A percentile compares a stretch with the other conserved stretches of the same genome.
Evolutionary conservation across 75 land plant genomes (phyloP).

Genomic region (Selaginella moellendorffii): DNA sequence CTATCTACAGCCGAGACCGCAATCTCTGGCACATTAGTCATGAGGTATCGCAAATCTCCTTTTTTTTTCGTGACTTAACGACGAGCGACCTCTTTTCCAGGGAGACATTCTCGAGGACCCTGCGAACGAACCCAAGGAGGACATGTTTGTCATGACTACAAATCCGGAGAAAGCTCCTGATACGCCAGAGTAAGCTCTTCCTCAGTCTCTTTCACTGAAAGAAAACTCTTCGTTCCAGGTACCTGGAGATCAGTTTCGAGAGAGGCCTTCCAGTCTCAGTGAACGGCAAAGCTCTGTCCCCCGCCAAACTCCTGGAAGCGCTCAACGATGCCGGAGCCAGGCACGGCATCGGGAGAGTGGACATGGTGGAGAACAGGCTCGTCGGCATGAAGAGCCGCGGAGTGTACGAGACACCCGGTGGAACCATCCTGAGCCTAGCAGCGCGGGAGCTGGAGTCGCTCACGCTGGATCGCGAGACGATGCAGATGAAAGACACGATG

Average conservation of each 20-base stretch:
- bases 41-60: slow-evolving; percentile 40
- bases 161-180: slow-evolving; percentile 81
- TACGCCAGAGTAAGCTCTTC: slow-evolving; percentile 43
- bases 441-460: slow-evolving; percentile 83
- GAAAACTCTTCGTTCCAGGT: slow-evolving; percentile 42
- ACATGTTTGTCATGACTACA: slow-evolving; percentile 79
- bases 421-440: slow-evolving; percentile 72
- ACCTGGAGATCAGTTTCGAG: slow-evolving; percentile 64
- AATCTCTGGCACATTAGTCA: slow-evolving; percentile 97
- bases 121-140: slow-evolving; percentile 77
- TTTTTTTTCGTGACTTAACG: not conserved
- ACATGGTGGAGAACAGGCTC: slow-evolving; percentile 94
- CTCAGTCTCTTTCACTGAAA: not conserved
- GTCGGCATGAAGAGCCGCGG: slow-evolving; percentile 99
- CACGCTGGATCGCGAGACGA: slow-evolving; percentile 81
- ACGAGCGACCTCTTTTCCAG: slow-evolving; percentile 25
- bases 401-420: slow-evolving; percentile 98
- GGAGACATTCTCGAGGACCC: slow-evolving; percentile 96
- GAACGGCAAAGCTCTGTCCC: slow-evolving; percentile 70
- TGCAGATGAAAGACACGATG: slow-evolving; percentile 64
- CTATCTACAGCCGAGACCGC: slow-evolving; percentile 93
- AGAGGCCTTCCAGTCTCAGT: slow-evolving; percentile 67
- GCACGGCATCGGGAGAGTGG: slow-evolving; percentile 86
- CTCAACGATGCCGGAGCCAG: slow-evolving; percentile 74
- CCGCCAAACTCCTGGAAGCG: slow-evolving; percentile 60